These are phyloP conservation scores for Trametes versicolor DNA, from an alignment of 1,284 basidiomycete genomes.

Conservation along the genomic window DNA sequence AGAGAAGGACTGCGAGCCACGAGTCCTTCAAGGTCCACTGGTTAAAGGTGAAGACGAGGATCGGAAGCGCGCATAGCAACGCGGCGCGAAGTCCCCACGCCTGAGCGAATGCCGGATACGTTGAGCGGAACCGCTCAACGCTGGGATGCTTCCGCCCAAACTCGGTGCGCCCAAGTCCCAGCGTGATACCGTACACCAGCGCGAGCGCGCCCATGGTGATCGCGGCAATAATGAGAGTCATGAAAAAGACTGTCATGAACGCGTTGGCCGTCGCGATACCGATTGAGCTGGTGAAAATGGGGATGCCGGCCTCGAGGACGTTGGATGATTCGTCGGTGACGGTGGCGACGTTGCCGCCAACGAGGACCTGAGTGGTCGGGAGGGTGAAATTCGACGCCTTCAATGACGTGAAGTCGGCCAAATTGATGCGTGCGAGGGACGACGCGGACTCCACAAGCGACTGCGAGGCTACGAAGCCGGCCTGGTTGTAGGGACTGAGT, in stretches of 20 bases:
- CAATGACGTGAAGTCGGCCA: conserved; percentile 28
- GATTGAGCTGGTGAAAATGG: conserved; percentile 81
- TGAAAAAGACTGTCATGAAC: conserved; percentile 85
- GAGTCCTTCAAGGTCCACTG: conserved; percentile 92
- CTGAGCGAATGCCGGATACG: conserved; percentile 58
- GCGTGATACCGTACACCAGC: conserved; percentile 59
- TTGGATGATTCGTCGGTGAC: conserved; percentile 74
- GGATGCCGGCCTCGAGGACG: conserved; percentile 80
- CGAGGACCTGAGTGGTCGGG: conserved; percentile 23
- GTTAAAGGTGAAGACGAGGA: conserved; percentile 83
- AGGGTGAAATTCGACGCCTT: not conserved
- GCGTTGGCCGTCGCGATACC: conserved; percentile 84
- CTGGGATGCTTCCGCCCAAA: conserved; percentile 39
- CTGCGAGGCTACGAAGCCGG: conserved; percentile 25
- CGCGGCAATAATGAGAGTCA: conserved; percentile 69
- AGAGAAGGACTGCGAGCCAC: conserved; percentile 77
- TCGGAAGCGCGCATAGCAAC: conserved; percentile 71
- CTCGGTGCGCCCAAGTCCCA: conserved; percentile 45
- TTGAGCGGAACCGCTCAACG: conserved; percentile 45
- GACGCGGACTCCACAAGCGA: conserved; percentile 23
- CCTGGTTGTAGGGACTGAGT: conserved; percentile 79
- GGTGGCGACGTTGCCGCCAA: conserved; percentile 61
- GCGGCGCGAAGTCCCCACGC: conserved; percentile 70
- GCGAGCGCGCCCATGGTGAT: conserved; percentile 62
- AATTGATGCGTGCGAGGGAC: conserved; percentile 34